Conservation (phyloP, 495 filamentous ascomycete genomes). For the Trichoderma virens region DNA sequence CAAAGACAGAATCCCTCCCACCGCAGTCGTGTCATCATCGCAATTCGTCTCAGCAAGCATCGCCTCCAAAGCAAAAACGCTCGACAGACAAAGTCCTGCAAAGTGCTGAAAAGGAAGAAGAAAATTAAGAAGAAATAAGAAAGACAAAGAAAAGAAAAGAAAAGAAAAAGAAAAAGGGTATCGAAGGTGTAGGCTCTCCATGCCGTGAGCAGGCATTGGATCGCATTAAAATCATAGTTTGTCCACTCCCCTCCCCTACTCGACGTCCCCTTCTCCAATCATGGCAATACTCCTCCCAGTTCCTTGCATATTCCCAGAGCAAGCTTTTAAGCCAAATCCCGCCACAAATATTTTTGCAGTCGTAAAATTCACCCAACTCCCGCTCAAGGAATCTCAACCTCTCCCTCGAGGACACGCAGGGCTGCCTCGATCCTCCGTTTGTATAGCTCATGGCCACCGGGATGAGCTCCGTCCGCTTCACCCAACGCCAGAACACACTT, state of each 20-base stretch:
- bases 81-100: neutral
- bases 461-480: conserved; percentile 46
- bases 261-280: neutral
- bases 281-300: neutral
- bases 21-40: neutral
- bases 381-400: neutral
- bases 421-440: conserved; percentile 67
- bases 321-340: neutral
- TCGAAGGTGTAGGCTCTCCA: neutral
- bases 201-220: neutral
- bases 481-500: conserved; percentile 63
- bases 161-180: neutral
- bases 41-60: neutral
- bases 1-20: conserved; percentile 1
- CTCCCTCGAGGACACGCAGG: conserved; percentile 59
- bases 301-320: neutral
- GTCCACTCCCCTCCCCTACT: neutral
- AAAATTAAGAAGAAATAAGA: neutral
- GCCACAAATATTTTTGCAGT: neutral
- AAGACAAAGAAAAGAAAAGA: neutral
- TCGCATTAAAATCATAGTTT: neutral
- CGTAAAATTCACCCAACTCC: neutral
- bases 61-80: neutral
- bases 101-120: neutral
- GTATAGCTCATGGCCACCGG: conserved; percentile 49